phyloP scores from a whole-genome alignment of 106 monocot species.

The Cymbidium sinense region DNA sequence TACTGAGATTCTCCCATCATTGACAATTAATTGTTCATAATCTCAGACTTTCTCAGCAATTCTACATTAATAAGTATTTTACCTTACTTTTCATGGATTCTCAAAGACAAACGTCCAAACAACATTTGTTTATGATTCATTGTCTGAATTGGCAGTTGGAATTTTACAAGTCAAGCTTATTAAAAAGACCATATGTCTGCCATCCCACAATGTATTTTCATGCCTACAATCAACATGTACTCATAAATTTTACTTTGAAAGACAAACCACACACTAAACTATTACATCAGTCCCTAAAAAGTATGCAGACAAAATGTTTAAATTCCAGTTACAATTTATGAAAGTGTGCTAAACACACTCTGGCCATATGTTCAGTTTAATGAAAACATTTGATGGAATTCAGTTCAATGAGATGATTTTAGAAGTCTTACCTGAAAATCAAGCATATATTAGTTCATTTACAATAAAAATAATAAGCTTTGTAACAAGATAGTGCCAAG shows the following conservation, averaged over 20 bases:
- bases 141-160: neutral
- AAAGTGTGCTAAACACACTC: too few species aligned
- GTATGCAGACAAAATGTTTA: neutral
- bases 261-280: neutral
- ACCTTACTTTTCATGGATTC: too few species aligned
- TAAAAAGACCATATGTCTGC: neutral
- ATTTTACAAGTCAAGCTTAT: neutral
- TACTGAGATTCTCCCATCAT: too few species aligned
- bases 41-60: too few species aligned
- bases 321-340: neutral
- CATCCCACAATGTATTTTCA: neutral
- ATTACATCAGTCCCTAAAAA: neutral
- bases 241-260: neutral
- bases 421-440: neutral
- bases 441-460: neutral
- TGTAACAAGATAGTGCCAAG: neutral
- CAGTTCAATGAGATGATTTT: neutral
- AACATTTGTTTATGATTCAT: too few species aligned
- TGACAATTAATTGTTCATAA: too few species aligned
- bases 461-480: neutral
- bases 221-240: neutral
- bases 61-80: too few species aligned
- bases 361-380: neutral
- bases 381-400: neutral
- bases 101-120: too few species aligned